Base-by-base conservation (phyloP, 2,329 filamentous ascomycete species). In the Ophiosphaerella herpotricha region DNA sequence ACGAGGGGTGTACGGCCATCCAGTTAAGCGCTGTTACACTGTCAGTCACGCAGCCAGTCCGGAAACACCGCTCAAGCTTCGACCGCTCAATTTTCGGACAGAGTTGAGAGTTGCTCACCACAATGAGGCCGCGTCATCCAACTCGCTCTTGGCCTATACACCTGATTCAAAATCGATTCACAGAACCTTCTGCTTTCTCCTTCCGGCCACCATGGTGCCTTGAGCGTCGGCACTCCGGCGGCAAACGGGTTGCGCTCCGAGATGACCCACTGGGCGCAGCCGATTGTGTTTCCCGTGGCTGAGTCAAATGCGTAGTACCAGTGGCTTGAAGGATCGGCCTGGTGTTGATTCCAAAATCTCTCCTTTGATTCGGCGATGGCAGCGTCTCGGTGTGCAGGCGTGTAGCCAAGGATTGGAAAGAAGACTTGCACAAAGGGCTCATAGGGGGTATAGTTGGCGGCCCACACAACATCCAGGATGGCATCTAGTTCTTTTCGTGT, bases 161-260 rank as follows among this genome's bases (percentile, higher is more conserved):
- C 60, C 43, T 71, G 67, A 26, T 71, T 67, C 48, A 72, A 53
- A 26, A 72, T 66, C 7, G 47, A 56, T 43, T 71, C 68, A 46
- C 64, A 68, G 43, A 72, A 72, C 16, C 64, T 64, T 37, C 66
- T 60, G 52, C 57, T 50, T 53, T 71, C 68, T 32, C 64, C 63
- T 18, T 70, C 63, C 1, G 70, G 69, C 68, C 68, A 73, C 70
- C 70, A 73, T 16, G 67, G 63, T 45, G 69, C 67, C 39, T 49
- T 51, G 32, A 71, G 34, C 13, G 53, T 57, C 6, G 58, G 61
- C n/a, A 51, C 44, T 7, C 66, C 68, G n/a, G 58, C 48, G n/a
- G 54, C 52, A 38, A 71, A 73, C 3, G 66, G 68, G 45, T 71
- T 72, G 18, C 56, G 41, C 7, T 40, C 50, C 26, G 54, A 59